Evolutionary conservation across 768 basidiomycete genomes (phyloP).

Genomic region (Rhizopogon vinicolor): DNA sequence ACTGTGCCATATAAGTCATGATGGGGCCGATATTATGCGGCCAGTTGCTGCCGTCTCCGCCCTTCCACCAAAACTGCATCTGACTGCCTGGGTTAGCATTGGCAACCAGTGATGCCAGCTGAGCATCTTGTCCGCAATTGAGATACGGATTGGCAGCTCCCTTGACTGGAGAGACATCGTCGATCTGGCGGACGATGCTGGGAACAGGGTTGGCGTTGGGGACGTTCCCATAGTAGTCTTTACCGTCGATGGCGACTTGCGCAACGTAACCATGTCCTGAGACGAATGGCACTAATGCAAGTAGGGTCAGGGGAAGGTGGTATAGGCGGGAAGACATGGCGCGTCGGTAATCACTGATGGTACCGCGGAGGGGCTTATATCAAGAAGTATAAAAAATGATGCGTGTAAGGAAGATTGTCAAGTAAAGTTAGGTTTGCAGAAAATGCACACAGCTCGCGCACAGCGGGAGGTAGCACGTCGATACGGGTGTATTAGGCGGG

Average conservation of each 20-base stretch:
- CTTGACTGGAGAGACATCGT: conserved; percentile 44
- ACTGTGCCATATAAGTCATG: conserved; percentile 71
- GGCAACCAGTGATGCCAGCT: conserved; percentile 44
- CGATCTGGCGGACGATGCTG: conserved; percentile 42
- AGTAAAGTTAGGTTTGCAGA: conserved; percentile 1
- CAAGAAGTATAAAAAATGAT: not conserved
- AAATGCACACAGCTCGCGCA: conserved; percentile 6
- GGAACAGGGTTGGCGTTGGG: conserved; percentile 35
- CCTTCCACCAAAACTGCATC: conserved; percentile 53
- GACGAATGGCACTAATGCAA: conserved; percentile 10
- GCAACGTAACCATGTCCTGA: conserved; percentile 41
- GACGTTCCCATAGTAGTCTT: conserved; percentile 36
- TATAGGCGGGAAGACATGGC: not conserved
- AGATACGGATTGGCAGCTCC: conserved; percentile 50
- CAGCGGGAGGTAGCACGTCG: not conserved
- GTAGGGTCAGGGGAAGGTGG: not conserved
- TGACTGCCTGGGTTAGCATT: conserved; percentile 56
- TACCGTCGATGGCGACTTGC: conserved; percentile 39
- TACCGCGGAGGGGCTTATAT: not conserved
- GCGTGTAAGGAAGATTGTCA: not conserved
- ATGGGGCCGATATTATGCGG: conserved; percentile 62
- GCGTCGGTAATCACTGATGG: not conserved
- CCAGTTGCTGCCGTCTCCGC: conserved; percentile 40
- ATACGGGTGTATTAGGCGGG: conserved; percentile 1
- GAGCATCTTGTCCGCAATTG: conserved; percentile 57